phyloP scores from a whole-genome alignment of 108 stramenopile species.

The Poteriospumella lacustris region DNA sequence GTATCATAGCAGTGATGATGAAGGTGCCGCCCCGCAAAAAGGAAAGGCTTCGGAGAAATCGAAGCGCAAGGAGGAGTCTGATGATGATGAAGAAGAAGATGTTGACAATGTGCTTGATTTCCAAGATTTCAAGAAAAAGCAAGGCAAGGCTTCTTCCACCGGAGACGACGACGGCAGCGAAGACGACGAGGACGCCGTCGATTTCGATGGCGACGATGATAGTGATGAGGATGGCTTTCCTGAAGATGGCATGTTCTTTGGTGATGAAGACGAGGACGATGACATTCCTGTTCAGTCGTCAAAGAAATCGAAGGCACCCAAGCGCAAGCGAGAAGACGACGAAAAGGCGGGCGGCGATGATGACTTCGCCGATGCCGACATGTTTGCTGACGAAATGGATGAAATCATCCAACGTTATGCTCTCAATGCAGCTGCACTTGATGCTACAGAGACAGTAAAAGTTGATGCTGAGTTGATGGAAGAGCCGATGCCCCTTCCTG shows the following conservation, averaged over 20 bases:
- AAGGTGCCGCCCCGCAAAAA: too few relatives aligned
- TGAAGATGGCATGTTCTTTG: neutral
- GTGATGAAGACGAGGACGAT: neutral
- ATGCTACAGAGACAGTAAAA: too few relatives aligned
- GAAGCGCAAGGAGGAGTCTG: too few relatives aligned
- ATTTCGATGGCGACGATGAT: conserved; percentile 29
- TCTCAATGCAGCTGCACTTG: too few relatives aligned
- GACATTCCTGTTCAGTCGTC: neutral
- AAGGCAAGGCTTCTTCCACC: neutral
- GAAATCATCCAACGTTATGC: too few relatives aligned
- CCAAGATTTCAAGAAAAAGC: neutral
- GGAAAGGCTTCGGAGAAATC: too few relatives aligned
- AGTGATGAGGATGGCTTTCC: neutral
- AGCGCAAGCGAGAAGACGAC: neutral
- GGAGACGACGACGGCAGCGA: neutral
- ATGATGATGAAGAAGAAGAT: neutral
- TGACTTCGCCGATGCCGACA: conserved; percentile 19
- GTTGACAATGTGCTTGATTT: neutral
- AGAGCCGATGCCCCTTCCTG: too few relatives aligned
- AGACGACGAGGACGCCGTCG: conserved; percentile 22
- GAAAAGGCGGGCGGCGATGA: too few relatives aligned
- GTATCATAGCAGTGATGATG: too few relatives aligned
- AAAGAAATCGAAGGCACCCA: conserved; percentile 5
- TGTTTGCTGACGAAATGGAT: conserved; percentile 17
- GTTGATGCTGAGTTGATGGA: too few relatives aligned